Evolutionary conservation across 1,139 yeast genomes (phyloP).

Genomic region (Hansenula sp.): DNA sequence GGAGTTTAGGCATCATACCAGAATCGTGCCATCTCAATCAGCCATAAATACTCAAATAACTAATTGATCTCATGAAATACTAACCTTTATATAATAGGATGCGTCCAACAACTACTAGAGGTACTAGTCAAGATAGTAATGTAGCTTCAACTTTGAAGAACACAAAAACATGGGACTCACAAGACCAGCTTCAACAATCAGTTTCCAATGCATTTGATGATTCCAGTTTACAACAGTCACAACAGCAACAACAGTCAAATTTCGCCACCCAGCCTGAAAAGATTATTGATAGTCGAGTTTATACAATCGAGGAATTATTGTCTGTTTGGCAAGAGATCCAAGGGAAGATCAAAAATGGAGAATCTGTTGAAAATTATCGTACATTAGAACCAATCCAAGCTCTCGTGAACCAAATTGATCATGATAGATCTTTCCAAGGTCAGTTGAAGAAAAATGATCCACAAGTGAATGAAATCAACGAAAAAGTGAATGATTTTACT

Average conservation of each 20-base stretch:
- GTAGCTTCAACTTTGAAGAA: background rate
- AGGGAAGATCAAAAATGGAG: constrained; percentile 23
- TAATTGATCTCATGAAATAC: constrained; percentile 5
- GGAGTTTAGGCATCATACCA: no score
- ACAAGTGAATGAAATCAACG: constrained; percentile 11
- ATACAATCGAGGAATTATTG: constrained; percentile 51
- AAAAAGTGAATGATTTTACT: constrained; percentile 15
- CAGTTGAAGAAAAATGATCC: constrained; percentile 1
- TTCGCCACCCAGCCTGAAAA: constrained; percentile 3
- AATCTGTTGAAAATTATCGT: constrained; percentile 27
- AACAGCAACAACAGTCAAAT: constrained; percentile 7
- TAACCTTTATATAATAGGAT: constrained; percentile 23
- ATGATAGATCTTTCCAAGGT: constrained; percentile 31
- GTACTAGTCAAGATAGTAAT: constrained; percentile 6
- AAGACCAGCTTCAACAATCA: background rate
- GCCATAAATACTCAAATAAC: no score
- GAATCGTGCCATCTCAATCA: no score
- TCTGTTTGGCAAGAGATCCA: constrained; percentile 49
- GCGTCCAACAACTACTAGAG: constrained; percentile 26
- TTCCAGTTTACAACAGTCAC: background rate
- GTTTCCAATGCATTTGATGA: background rate
- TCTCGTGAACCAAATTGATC: constrained; percentile 24
- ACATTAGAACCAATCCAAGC: constrained; percentile 25
- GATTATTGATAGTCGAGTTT: constrained; percentile 20
- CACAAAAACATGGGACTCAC: background rate